Base-by-base conservation (phyloP, 768 basidiomycete genomes). In the Agaricus blazei region DNA sequence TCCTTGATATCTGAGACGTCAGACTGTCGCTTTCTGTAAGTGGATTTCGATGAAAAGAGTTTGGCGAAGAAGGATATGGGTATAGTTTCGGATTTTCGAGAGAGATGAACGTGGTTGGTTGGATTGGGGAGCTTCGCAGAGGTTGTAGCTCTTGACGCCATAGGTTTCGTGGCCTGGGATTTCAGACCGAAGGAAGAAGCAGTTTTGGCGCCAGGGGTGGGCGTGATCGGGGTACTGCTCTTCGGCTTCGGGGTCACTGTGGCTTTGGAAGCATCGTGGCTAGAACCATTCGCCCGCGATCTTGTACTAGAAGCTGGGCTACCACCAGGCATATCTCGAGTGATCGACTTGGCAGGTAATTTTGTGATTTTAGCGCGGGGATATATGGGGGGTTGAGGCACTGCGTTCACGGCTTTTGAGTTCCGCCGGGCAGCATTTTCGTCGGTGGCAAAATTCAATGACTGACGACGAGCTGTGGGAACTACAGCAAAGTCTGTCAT, bases 1-100 rank as follows among this genome's bases (percentile, higher is more conserved):
- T 52, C 57, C n/a, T 47, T 58, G 8, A 58, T 58, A 23, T 54
- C 52, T 3, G 49, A 50, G 15, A 50, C 40, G 15, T 50, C 49
- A 9, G 36, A 14, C 7, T 50, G 36, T 8, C 49, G 37, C n/a
- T 34, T 29, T 26, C 37, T 48, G 48, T 34, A 34, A 3, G 19
- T 12, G 19, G 43, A 44, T 5, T n/a, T 37, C 12, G 43, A 24
- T 23, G 34, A 47, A 36, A 40, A 54, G 9, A 52, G 28, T 37
- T 36, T 45, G 14, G 34, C 26, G 37, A 54, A 26, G 15, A 54
- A 36, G 24, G 52, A 54, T 2, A 31, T 36, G 7, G 36, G 44
- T 41, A 23, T n/a, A 36, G n/a, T n/a, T 26, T 24, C 46, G 6
- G 52, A 47, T 23, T 46, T 45, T 12, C 52, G 44, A 15, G 52